Percentiles rank a stretch among this genome's conserved stretches.
Conservation (phyloP, 1,284 basidiomycete species). For the Rhizoctonia solani region DNA sequence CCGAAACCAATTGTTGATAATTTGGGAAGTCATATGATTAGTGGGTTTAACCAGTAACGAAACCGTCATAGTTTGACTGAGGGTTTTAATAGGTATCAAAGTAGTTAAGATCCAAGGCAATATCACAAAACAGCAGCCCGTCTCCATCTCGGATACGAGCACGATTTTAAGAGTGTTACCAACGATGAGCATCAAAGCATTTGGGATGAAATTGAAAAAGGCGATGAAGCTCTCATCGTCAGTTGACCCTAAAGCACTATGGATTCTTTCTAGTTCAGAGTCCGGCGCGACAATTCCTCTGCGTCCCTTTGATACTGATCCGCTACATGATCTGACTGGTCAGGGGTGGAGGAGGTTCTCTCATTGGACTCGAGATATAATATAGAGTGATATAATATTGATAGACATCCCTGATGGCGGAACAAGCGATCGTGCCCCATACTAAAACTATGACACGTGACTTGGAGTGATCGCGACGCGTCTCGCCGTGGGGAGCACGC, state of each 20-base stretch:
- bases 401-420: too few relatives aligned
- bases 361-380: slow-evolving; percentile 9
- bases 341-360: slow-evolving; percentile 62
- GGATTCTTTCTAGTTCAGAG: slow-evolving; percentile 10
- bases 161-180: slow-evolving; percentile 59
- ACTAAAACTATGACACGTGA: slow-evolving; percentile 27
- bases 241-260: slow-evolving; percentile 15
- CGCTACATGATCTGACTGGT: slow-evolving; percentile 63
- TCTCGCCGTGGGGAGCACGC: slow-evolving; percentile 13
- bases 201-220: slow-evolving; percentile 61
- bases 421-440: too few relatives aligned
- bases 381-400: not conserved
- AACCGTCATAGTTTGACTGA: not conserved
- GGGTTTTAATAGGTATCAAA: not conserved
- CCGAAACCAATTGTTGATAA: slow-evolving; percentile 51
- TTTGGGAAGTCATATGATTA: slow-evolving; percentile 63
- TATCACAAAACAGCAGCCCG: not conserved
- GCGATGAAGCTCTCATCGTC: slow-evolving; percentile 41
- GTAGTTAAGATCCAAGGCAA: not conserved
- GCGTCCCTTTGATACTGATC: slow-evolving; percentile 16
- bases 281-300: slow-evolving; percentile 1
- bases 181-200: slow-evolving; percentile 62
- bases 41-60: slow-evolving; percentile 48
- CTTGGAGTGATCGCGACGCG: slow-evolving; percentile 28
- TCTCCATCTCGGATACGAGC: slow-evolving; percentile 40